These are phyloP conservation scores for Pyrenophora teres DNA, from an alignment of 2,329 filamentous ascomycete genomes.

Conservation along the genomic window DNA sequence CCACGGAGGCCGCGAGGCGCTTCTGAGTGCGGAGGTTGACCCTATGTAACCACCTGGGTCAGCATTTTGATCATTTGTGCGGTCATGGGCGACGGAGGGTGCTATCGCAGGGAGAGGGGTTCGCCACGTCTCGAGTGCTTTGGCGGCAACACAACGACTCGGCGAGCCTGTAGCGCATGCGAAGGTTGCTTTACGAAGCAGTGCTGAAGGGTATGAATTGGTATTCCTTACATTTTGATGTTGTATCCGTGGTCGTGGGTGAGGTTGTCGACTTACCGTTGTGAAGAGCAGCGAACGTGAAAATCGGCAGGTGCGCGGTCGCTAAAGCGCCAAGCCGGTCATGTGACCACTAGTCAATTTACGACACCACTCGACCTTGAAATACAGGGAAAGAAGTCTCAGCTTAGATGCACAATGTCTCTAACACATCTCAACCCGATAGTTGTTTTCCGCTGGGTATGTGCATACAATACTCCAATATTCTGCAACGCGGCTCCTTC, in stretches of 20 bases:
- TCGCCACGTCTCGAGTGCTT: slow-evolving; percentile 38
- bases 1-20: slow-evolving; percentile 98
- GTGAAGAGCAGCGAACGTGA: slow-evolving; percentile 5
- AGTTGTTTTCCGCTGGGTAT: too few species aligned
- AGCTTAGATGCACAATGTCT: too few species aligned
- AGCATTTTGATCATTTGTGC: slow-evolving; percentile 32
- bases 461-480: too few species aligned
- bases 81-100: slow-evolving; percentile 24
- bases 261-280: slow-evolving; percentile 24
- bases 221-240: slow-evolving; percentile 50
- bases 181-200: slow-evolving; percentile 25
- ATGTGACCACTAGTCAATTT: slow-evolving; percentile 13
- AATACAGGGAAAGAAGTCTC: too few species aligned
- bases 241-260: slow-evolving; percentile 45
- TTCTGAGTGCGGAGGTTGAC: slow-evolving; percentile 99
- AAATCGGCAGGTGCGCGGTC: slow-evolving; percentile 14
- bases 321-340: slow-evolving; percentile 13
- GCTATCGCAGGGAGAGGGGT: slow-evolving; percentile 41
- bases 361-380: not conserved
- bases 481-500: too few species aligned
- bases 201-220: slow-evolving; percentile 23
- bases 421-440: too few species aligned
- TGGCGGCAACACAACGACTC: slow-evolving; percentile 28
- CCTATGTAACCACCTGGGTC: slow-evolving; percentile 61
- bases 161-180: slow-evolving; percentile 22